Evolutionary conservation across 768 basidiomycete species (phyloP), one percentile per base, ranked within the genome.

Genomic region (Calvatia gigantea): DNA sequence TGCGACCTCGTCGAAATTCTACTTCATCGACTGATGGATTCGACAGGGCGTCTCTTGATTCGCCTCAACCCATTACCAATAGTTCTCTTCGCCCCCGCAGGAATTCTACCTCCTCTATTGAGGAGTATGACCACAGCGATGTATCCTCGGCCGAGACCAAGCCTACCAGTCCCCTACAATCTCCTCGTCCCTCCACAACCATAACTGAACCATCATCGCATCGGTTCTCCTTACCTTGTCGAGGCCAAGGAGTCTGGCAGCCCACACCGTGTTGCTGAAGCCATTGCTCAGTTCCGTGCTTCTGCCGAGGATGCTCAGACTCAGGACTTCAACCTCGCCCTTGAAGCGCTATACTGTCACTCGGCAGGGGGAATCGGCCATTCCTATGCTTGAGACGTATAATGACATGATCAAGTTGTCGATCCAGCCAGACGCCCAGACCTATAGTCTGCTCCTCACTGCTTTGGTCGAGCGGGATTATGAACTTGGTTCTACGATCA

Each of bases 401-500:
- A 81, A 90, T 59, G 75, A 82, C 45, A 83, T 95, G 77, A 70
- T 93, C 54, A 70, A 76, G 25, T 75, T 71, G 28, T 79, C 81
- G 15, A 66, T 94, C 3, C 63, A 79, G 0, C 92, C 94, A 7
- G 86, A 85, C 48, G 54, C 71, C 11, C 61, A 67, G 41, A 92
- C 90, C 0, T 93, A 91, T 67, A 64, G 74, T 27, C 66, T 69
- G 32, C 74, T 93, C 42, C 82, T 96, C 53, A 59, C 67, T 0
- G 82, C 82, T 0, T 78, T 94, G 54, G 80, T 82, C 3, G 70
- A 76, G 25, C 84, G 93, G 37, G 90, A 93, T 61, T 61, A 69
- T 3, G 91, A 94, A 62, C 76, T 91, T 1, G 69, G 76, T 33
- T 65, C 64, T 14, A 72, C 75, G 0, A 74, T 84, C 21, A 62